Base-by-base conservation (phyloP, 1,284 basidiomycete genomes). In the Apiotrichum sp. region DNA sequence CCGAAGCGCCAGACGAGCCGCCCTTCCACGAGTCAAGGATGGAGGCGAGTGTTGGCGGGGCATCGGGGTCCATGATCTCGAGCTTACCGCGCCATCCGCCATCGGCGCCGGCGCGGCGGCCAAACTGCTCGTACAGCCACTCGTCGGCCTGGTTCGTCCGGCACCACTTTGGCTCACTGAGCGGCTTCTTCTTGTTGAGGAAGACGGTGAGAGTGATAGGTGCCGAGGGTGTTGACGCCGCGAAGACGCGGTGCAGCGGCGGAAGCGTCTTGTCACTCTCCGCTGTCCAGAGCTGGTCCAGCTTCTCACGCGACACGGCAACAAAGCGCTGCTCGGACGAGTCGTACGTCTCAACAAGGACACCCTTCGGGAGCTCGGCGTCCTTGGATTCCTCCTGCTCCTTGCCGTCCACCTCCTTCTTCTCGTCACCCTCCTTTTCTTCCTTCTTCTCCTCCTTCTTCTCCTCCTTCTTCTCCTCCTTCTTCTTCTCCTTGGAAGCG, bases 111-210 rank as follows among this genome's bases (percentile, higher is more conserved):
- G 85, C 53, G 31, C 56, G 55, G 43, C 52, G 51, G 85, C 89
- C 74, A 87, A 90, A 81, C 89, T 89, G 69, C 51, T 85, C 88
- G 67, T 85, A 85, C 58, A 97, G 78, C 89, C 92, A 96, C 48
- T 93, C 90, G 64, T 93, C 88, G 16, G 95, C 83, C 70, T 93
- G 89, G 45, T 93, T 93, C 3, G 87, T 88, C 72, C 90, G 90
- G 46, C 93, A 88, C 95, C 95, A 98, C 71, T 89, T 88, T 2
- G 93, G 89, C 73, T 98, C 93, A 8, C 89, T 92, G 34, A 97
- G 77, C 0, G 93, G 93, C 57, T 87, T 84, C 42, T 84, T 84
- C 56, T 84, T 87, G 74, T 98, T 93, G 55, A 98, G 81, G 73
- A 88, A 83, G 7, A 78, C 78, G 0, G 71, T 70, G 13, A 80